phyloP scores from a whole-genome alignment of 352 stramenopile genomes.

The Phytopythium boreale region DNA sequence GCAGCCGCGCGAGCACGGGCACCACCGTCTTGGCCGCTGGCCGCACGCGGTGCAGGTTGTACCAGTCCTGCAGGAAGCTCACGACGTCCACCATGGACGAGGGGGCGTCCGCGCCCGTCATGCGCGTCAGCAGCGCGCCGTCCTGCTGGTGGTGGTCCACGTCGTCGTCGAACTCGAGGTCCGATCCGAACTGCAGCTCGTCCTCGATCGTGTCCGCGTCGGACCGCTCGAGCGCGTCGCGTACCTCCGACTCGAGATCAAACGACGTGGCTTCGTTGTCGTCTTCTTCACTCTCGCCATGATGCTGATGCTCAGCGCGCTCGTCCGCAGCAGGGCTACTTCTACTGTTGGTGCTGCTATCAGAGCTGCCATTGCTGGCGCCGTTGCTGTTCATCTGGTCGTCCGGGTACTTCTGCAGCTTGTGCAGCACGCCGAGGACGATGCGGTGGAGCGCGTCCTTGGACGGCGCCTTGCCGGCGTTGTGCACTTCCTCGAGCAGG shows the following conservation, averaged over 20 bases:
- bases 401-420: conserved; percentile 21
- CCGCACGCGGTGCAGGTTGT: conserved; percentile 74
- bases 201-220: conserved; percentile 46
- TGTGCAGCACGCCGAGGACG: conserved; percentile 53
- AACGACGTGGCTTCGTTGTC: conserved; percentile 13
- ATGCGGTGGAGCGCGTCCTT: conserved; percentile 73
- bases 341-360: neutral
- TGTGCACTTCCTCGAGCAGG: conserved; percentile 82
- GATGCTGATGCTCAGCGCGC: neutral
- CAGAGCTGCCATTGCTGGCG: neutral
- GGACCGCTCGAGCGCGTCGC: conserved; percentile 29
- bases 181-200: conserved; percentile 32
- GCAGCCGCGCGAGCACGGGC: conserved; percentile 56
- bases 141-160: conserved; percentile 20
- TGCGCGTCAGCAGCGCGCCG: conserved; percentile 20
- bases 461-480: conserved; percentile 57
- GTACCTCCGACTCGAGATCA: conserved; percentile 30
- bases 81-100: conserved; percentile 55
- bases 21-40: conserved; percentile 74
- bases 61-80: conserved; percentile 83
- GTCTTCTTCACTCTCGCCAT: conserved; percentile 5
- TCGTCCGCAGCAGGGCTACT: neutral
- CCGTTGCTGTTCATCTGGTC: neutral
- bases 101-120: conserved; percentile 38
- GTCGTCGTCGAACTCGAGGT: conserved; percentile 40